Evolutionary conservation across 208 protist genomes (phyloP).

Genomic region (Trypanosoma boissoni): DNA sequence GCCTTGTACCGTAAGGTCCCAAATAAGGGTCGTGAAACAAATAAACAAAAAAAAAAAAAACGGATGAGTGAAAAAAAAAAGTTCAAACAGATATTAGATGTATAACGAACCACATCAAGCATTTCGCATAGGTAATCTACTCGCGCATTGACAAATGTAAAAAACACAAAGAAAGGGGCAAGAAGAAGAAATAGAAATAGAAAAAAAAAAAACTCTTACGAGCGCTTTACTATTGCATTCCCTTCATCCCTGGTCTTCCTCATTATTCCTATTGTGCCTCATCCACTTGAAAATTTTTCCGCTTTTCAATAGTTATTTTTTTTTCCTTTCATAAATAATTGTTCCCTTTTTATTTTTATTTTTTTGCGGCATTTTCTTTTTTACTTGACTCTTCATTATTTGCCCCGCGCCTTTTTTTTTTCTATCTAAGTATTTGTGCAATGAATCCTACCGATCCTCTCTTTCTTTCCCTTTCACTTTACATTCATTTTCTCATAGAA

Average conservation of each 20-base stretch:
- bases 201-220: background rate
- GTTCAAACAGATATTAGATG: conserved; percentile 2
- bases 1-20: conserved; percentile 4
- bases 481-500: too few relatives aligned
- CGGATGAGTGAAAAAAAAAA: conserved; percentile 9
- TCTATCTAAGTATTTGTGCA: background rate
- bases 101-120: too few relatives aligned
- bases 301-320: background rate
- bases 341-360: conserved; percentile 16
- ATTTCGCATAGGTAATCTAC: too few relatives aligned
- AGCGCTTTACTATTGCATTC: too few relatives aligned
- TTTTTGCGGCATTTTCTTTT: conserved; percentile 13
- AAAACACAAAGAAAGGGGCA: conserved; percentile 5
- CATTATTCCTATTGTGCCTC: background rate
- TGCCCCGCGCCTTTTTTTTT: background rate
- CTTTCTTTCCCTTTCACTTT: background rate
- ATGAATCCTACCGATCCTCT: background rate
- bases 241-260: too few relatives aligned
- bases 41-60: conserved; percentile 24
- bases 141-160: background rate
- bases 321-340: background rate
- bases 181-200: conserved; percentile 8
- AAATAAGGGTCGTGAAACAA: background rate
- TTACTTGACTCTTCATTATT: too few relatives aligned
- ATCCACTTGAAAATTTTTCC: background rate